Evolutionary conservation across 2,329 filamentous ascomycete species (phyloP), one percentile per base, ranked within the genome.

Genomic region (Seiridium unicorne): DNA sequence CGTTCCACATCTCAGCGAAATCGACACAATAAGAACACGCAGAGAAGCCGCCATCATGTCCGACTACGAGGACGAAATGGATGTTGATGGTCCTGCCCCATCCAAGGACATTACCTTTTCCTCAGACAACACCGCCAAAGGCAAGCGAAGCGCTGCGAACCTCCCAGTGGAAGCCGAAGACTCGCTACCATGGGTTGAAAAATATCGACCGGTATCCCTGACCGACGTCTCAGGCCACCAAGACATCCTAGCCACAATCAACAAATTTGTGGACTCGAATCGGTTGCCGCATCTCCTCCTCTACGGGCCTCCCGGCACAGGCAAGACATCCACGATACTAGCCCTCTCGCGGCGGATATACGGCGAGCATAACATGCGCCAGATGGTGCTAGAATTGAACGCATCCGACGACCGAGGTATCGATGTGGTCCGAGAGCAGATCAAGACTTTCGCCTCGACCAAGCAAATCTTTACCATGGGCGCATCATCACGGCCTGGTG

Each of bases 301-400:
- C 62, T 99, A 99, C 73, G 95, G 95, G 0, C 95, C 95, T 4
- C 95, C 95, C 0, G 95, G 95, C 62, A 99, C 95, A 0, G 95
- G 95, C 69, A 99, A 99, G 80, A 99, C 95, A 0, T 98, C 94
- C 5, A 99, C 95, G 2, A 91, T 98, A 63, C 86, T 99, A 46
- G 95, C 95, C 0, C 88, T 99, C 47, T 93, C 95, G 40, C 87
- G 95, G 57, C 88, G 91, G 62, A 98, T 99, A 76, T 99, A 99
- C 72, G 95, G 95, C 57, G 78, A 82, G 61, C 89, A 91, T 65
- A 97, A 98, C 75, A 90, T 97, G 88, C 89, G 94, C 18, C 95
- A 99, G 76, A 98, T 99, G 93, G 95, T 99, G 18, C 85, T 99
- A 40, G 95, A 99, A 77, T 86, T 99, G 65, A 99, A 99, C 74